Conservation (phyloP, 805 yeast species). For the Metschnikowia gruessii region DNA sequence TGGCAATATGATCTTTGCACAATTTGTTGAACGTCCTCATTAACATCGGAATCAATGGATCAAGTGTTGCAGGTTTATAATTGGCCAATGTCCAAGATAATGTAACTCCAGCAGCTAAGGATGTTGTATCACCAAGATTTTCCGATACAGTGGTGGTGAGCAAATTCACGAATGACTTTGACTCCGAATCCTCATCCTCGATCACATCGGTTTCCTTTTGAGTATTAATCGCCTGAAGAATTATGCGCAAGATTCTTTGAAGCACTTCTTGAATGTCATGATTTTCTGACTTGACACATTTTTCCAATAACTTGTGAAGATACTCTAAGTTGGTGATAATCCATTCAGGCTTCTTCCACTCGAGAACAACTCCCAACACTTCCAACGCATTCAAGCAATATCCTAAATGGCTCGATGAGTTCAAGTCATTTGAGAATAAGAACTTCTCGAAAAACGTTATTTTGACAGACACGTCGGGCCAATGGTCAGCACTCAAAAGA, state of each 20-base stretch:
- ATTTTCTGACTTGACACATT: slow-evolving; percentile 76
- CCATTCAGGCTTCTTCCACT: slow-evolving; percentile 77
- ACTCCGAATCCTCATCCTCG: slow-evolving; percentile 59
- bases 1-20: slow-evolving; percentile 79
- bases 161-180: slow-evolving; percentile 56
- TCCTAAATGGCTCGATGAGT: slow-evolving; percentile 64
- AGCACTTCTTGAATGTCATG: slow-evolving; percentile 84
- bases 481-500: slow-evolving; percentile 64
- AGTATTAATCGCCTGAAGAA: slow-evolving; percentile 61
- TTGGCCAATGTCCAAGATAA: slow-evolving; percentile 77
- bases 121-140: slow-evolving; percentile 69
- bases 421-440: slow-evolving; percentile 71
- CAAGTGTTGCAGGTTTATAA: slow-evolving; percentile 69
- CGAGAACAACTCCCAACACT: slow-evolving; percentile 78
- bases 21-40: slow-evolving; percentile 87
- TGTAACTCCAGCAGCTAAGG: slow-evolving; percentile 85
- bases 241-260: slow-evolving; percentile 68
- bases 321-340: slow-evolving; percentile 65
- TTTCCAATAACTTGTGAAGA: slow-evolving; percentile 72
- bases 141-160: slow-evolving; percentile 71
- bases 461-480: slow-evolving; percentile 90
- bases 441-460: slow-evolving; percentile 86
- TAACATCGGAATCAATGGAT: slow-evolving; percentile 67
- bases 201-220: slow-evolving; percentile 36
- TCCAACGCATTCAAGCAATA: slow-evolving; percentile 88